These are phyloP conservation scores for Novymonas esmeraldas DNA, from an alignment of 208 protist genomes.

Conservation along the genomic window DNA sequence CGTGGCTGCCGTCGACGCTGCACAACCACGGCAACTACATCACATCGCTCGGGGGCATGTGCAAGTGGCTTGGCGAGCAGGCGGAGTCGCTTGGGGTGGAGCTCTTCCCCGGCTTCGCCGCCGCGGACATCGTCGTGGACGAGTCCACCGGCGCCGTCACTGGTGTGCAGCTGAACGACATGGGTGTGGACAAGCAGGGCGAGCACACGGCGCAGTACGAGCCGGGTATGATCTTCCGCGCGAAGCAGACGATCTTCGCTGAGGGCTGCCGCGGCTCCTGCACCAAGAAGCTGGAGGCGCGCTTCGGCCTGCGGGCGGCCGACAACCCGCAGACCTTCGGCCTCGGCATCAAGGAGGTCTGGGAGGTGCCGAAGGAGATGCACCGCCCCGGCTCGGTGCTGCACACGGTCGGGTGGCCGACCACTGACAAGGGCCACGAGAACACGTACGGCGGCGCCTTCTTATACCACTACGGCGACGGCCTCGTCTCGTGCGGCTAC, in stretches of 20 bases:
- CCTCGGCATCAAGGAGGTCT: slow-evolving; percentile 98
- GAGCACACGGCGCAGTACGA: slow-evolving; percentile 92
- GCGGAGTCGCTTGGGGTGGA: slow-evolving; percentile 97
- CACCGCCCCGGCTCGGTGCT: slow-evolving; percentile 90
- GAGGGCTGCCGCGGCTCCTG: slow-evolving; percentile 97
- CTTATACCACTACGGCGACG: slow-evolving; percentile 96
- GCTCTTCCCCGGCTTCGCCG: slow-evolving; percentile 96
- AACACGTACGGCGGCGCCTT: slow-evolving; percentile 97
- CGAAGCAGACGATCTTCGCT: slow-evolving; percentile 96
- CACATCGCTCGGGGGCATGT: slow-evolving; percentile 92
- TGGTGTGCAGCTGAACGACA: slow-evolving; percentile 83
- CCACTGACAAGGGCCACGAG: slow-evolving; percentile 77
- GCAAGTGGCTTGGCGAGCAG: slow-evolving; percentile 94
- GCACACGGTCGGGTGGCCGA: slow-evolving; percentile 97
- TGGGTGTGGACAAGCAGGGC: slow-evolving; percentile 93
- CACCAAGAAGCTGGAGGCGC: slow-evolving; percentile 92
- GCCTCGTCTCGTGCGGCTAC: slow-evolving; percentile 92
- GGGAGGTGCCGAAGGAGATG: slow-evolving; percentile 92
- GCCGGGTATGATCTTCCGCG: slow-evolving; percentile 96
- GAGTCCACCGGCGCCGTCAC: slow-evolving; percentile 48
- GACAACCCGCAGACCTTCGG: slow-evolving; percentile 95
- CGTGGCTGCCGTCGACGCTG: slow-evolving; percentile 76
- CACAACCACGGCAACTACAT: slow-evolving; percentile 97
- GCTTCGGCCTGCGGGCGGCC: slow-evolving; percentile 85
- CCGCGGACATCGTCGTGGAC: slow-evolving; percentile 78